phyloP scores from a whole-genome alignment of 176 grass and related monocot genomes.

The Ensete glaucum region DNA sequence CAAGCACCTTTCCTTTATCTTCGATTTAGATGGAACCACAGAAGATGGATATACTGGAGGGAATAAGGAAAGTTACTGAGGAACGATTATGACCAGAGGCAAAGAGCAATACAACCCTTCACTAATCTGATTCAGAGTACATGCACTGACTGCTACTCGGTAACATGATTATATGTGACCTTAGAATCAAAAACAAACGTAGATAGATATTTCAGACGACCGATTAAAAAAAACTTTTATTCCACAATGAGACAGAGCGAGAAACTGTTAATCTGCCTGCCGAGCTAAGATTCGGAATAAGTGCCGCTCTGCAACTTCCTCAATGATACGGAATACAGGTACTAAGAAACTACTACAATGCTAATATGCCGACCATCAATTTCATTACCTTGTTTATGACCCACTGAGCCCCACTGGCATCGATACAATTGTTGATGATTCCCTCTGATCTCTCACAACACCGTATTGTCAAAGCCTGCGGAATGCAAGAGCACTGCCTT shows the following conservation, averaged over 20 bases:
- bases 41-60: no score
- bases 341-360: not conserved
- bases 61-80: no score
- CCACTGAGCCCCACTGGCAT: no score
- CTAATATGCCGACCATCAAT: not conserved
- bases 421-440: not conserved
- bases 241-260: not conserved
- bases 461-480: slow-evolving; percentile 35
- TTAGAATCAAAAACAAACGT: not conserved
- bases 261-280: not conserved
- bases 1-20: no score
- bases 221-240: not conserved
- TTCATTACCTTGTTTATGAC: not conserved
- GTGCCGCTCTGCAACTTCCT: no score
- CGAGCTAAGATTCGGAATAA: no score
- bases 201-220: not conserved
- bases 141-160: not conserved
- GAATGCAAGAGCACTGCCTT: slow-evolving; percentile 60
- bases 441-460: slow-evolving; percentile 7
- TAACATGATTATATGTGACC: not conserved
- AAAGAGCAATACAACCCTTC: no score
- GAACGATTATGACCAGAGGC: no score
- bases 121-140: no score
- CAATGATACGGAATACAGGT: not conserved
- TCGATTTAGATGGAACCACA: no score